These are phyloP conservation scores for Staphylotrichum longicolle DNA, from an alignment of 495 filamentous ascomycete genomes.

Conservation along the genomic window DNA sequence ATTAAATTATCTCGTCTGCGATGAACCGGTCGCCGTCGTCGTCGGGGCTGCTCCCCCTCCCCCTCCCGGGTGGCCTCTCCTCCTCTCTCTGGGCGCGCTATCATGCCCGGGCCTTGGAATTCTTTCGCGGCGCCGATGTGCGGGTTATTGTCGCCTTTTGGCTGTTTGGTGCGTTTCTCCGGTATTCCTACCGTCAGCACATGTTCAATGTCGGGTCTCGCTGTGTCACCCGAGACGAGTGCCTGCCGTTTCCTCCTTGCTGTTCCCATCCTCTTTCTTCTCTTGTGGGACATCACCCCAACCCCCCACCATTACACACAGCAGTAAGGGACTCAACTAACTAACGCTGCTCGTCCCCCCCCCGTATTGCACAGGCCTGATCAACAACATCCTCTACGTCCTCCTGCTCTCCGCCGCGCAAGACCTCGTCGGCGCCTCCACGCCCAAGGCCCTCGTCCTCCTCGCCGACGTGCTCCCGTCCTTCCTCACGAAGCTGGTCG, in stretches of 20 bases:
- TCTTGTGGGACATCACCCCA: not conserved
- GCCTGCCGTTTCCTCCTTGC: not conserved
- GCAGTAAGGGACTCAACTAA: not conserved
- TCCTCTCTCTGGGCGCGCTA: conserved; percentile 71
- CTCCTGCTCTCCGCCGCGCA: conserved; percentile 94
- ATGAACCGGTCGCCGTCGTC: conserved; percentile 21
- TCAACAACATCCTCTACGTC: conserved; percentile 98
- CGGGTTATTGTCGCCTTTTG: conserved; percentile 81
- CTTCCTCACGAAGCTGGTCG: conserved; percentile 81
- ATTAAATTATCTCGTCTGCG: not conserved
- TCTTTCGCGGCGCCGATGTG: conserved; percentile 67
- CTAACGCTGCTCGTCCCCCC: not conserved
- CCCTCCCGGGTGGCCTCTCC: conserved; percentile 55
- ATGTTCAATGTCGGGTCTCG: too few species aligned
- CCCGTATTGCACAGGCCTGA: conserved; percentile 59
- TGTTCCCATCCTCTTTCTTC: not conserved
- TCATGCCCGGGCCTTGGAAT: conserved; percentile 57
- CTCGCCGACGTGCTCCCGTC: conserved; percentile 89
- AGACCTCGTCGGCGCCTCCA: conserved; percentile 78
- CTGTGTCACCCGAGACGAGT: too few species aligned
- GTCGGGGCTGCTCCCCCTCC: conserved; percentile 42
- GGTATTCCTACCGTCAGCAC: too few species aligned
- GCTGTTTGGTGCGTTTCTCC: conserved; percentile 72
- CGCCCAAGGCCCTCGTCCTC: conserved; percentile 89
- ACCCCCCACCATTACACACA: not conserved